Base-by-base conservation (phyloP, 2,329 filamentous ascomycete genomes). In the Fusarium veterinarium region DNA sequence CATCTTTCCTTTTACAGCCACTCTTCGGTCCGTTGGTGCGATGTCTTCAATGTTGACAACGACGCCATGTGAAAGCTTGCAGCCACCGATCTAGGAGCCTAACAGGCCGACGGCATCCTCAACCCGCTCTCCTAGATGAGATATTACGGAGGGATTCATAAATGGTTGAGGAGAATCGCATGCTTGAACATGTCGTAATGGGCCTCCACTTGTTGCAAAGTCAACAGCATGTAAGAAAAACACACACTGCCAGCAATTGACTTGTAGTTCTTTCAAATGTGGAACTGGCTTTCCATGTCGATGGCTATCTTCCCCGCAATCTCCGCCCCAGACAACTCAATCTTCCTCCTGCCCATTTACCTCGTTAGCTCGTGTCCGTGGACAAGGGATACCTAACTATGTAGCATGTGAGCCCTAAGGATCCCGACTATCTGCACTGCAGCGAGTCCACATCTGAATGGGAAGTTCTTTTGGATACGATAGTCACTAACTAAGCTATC, bases 241-340 rank as follows among this genome's bases (percentile, higher is more conserved):
- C 9, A 42, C 31, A n/a, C 20, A 16, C 28, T 33, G 9, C 35
- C 35, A 31, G 28, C 42, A 37, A 42, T 49, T 38, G 28, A 23
- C 8, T 41, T 23, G 35, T 38, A 16, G n/a, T 28, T 28, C 33
- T 48, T 14, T 16, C 25, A 25, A 37, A 28, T 20, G 19, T 56
- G 14, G 35, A 52, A 20, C 23, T 41, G 31, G n/a, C 38, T 25
- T 44, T 64, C 28, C 35, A 33, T 38, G 28, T 48, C 31, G 41
- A 42, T 48, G 57, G 17, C 30, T 57, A 20, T 51, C 58, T 53
- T 73, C 70, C 71, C 71, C 71, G 45, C 71, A 56, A 53, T 73
- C 62, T 57, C 57, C 16, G 49, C 49, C 62, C 68, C 48, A 40
- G 55, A 41, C 33, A 56, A 64, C 35, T 55, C 64, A 55, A 46